Evolutionary conservation across 2,329 filamentous ascomycete species (phyloP).

Genomic region (Biscogniauxia sp.): DNA sequence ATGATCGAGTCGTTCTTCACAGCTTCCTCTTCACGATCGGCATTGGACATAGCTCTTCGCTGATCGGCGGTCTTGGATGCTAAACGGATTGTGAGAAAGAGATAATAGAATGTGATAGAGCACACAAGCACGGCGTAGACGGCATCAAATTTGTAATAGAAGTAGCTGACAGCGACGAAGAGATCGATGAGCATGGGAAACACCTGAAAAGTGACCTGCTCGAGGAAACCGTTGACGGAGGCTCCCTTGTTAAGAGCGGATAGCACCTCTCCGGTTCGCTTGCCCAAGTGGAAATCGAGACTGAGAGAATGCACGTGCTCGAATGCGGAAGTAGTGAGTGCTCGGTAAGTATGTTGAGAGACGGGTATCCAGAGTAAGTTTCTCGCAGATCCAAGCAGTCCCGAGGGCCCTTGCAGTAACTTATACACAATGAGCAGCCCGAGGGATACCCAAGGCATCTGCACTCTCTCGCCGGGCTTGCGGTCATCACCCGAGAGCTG

Average conservation of each 20-base stretch:
- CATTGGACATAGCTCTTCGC: slow-evolving; percentile 90
- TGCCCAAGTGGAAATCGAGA: slow-evolving; percentile 93
- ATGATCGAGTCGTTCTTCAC: slow-evolving; percentile 99
- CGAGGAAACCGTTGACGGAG: slow-evolving; percentile 93
- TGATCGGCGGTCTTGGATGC: slow-evolving; percentile 90
- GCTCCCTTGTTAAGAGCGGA: slow-evolving; percentile 95
- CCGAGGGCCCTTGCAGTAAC: slow-evolving; percentile 83
- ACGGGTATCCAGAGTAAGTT: slow-evolving; percentile 94
- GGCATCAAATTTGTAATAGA: slow-evolving; percentile 75
- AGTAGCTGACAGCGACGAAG: slow-evolving; percentile 78
- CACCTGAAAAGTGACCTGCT: slow-evolving; percentile 94
- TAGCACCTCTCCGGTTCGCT: slow-evolving; percentile 93
- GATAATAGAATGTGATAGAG: slow-evolving; percentile 91
- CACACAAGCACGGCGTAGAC: slow-evolving; percentile 88
- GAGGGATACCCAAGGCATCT: slow-evolving; percentile 72
- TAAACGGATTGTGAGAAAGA: slow-evolving; percentile 95
- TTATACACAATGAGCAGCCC: slow-evolving; percentile 74
- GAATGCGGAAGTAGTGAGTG: slow-evolving; percentile 90
- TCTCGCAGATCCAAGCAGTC: slow-evolving; percentile 77
- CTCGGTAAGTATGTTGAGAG: slow-evolving; percentile 93
- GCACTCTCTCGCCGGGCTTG: slow-evolving; percentile 43
- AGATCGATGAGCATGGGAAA: slow-evolving; percentile 93
- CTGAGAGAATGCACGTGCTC: slow-evolving; percentile 96
- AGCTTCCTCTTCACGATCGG: slow-evolving; percentile 90
- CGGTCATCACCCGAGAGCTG: slow-evolving; percentile 54